A percentile compares a stretch with the other conserved stretches of the same genome.
Conservation (phyloP, 768 basidiomycete species). For the Grammothele lineata region DNA sequence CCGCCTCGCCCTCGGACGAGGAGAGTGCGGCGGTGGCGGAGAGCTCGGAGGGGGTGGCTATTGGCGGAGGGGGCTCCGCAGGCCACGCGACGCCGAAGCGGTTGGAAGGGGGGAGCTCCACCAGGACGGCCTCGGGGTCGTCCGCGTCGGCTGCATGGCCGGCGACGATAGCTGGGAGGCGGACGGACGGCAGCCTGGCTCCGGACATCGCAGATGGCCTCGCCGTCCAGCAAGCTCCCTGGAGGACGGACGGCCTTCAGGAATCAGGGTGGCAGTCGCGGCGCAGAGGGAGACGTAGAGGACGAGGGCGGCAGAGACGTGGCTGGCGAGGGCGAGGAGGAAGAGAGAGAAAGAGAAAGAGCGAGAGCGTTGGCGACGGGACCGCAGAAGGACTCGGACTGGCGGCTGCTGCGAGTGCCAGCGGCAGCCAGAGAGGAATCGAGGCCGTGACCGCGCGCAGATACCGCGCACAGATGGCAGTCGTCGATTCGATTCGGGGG, state of each 20-base stretch:
- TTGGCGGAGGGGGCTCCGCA: conserved; percentile 38
- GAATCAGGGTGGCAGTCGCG: background rate
- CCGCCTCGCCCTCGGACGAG: conserved; percentile 50
- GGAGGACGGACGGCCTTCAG: conserved; percentile 1
- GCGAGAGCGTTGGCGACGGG: conserved; percentile 7
- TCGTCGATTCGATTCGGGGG: too few relatives aligned
- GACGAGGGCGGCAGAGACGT: conserved; percentile 1
- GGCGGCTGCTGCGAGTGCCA: conserved; percentile 2
- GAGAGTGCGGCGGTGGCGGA: conserved; percentile 34
- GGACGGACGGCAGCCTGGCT: conserved; percentile 42
- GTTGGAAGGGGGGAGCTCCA: conserved; percentile 44
- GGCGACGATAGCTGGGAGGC: conserved; percentile 39
- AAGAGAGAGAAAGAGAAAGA: too few relatives aligned
- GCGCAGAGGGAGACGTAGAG: background rate
- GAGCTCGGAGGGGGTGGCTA: conserved; percentile 37
- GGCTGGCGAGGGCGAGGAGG: background rate
- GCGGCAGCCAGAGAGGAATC: too few relatives aligned
- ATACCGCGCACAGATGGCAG: too few relatives aligned
- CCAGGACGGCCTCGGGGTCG: conserved; percentile 40
- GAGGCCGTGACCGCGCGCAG: too few relatives aligned
- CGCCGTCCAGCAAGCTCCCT: conserved; percentile 16
- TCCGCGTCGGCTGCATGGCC: conserved; percentile 38
- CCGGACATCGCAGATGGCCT: conserved; percentile 26
- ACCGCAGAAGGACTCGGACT: conserved; percentile 8
- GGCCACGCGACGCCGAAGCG: conserved; percentile 63